Base-by-base conservation (phyloP, 2,329 filamentous ascomycete species). In the Colletotrichum zoysiae region DNA sequence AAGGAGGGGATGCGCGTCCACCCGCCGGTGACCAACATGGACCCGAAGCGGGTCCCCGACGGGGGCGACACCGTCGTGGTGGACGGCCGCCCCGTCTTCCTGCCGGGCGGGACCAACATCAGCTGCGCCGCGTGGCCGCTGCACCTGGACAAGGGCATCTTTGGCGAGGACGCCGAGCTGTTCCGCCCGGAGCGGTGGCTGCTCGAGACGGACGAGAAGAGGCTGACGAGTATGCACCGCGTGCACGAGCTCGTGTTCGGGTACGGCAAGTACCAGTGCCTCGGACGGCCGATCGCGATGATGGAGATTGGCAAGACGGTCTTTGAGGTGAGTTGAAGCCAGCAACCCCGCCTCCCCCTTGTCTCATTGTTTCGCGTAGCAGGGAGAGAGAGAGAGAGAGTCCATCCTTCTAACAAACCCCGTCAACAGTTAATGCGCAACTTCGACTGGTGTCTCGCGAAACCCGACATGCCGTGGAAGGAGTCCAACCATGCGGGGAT, bases 151-250 rank as follows among this genome's bases (percentile, higher is more conserved):
- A 81, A 83, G 7, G 84, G 87, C 33, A 78, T 91, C 9, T 92
- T 90, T 71, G 89, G 89, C 1, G 76, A 82, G 0, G 86, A 91
- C 73, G 85, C 86, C 0, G 85, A 90, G 55, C 76, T 77, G 0
- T 92, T 87, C 75, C 79, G 86, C 4, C 89, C 89, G 0, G 89
- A 91, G 75, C 79, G 89, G 33, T 90, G 89, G 81, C 78, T 92
- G 86, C 79, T 91, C 1, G 71, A 69, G 11, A 78, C 77, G 5
- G 76, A 78, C 0, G 75, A 75, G 1, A 77, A 77, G 0, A 76
- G 80, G 48, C 72, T 82, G 20, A 78, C 71, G 38, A 75, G 74
- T 0, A 85, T 85, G 80, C 74, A 78, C 26, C 75, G 76, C 0
- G 82, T 81, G 0, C 71, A 83, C 23, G 85, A 86, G 44, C 78